Conservation (phyloP, 345 rosid species). For the Angophora floribunda region DNA sequence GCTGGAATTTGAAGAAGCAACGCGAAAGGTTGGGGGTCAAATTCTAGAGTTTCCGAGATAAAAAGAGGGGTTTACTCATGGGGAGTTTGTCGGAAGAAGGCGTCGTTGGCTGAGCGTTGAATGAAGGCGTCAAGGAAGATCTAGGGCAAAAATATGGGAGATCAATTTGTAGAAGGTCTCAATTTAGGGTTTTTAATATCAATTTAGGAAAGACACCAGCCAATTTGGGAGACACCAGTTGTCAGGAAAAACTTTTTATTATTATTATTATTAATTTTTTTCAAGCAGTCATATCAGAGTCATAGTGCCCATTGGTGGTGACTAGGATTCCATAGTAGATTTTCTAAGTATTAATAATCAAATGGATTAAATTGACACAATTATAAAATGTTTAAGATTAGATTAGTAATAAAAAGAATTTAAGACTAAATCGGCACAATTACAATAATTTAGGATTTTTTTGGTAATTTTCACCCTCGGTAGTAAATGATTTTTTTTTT, state of each 20-base stretch:
- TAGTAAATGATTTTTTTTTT: too few species aligned
- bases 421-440: accelerated
- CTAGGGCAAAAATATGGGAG: background rate
- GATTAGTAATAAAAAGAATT: too few species aligned
- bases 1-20: background rate
- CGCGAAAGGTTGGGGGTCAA: background rate
- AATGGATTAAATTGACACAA: background rate
- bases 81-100: background rate
- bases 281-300: background rate
- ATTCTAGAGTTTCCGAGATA: background rate
- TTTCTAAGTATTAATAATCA: accelerated
- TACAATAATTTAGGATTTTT: background rate
- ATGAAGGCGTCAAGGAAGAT: background rate
- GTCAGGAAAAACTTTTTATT: too few species aligned
- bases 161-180: background rate
- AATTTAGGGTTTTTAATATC: background rate
- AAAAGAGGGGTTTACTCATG: background rate
- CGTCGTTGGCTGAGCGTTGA: background rate
- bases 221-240: too few species aligned
- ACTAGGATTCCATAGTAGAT: background rate
- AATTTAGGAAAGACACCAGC: background rate
- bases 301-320: too few species aligned
- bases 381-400: too few species aligned
- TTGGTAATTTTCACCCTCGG: background rate
- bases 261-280: too few species aligned